Conservation (phyloP, 2,329 filamentous ascomycete genomes). For the Lizonia empirigonia region DNA sequence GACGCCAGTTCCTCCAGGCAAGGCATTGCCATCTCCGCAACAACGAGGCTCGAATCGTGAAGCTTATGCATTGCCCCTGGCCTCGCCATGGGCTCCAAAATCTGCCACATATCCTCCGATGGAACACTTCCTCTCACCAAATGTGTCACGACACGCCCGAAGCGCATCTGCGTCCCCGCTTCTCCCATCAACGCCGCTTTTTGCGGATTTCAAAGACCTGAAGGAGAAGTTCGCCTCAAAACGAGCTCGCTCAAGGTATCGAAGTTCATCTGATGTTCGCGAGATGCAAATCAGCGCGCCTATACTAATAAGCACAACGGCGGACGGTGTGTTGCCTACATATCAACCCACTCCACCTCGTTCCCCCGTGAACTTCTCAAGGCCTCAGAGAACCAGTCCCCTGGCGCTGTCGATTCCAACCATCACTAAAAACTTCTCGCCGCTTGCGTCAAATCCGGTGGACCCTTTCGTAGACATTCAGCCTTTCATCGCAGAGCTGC, state of each 20-base stretch:
- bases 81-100: slow-evolving; percentile 30
- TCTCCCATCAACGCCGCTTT: slow-evolving; percentile 34
- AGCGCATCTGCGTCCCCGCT: slow-evolving; percentile 41
- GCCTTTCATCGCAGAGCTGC: slow-evolving; percentile 21
- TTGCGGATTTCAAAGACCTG: slow-evolving; percentile 39
- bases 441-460: slow-evolving; percentile 43
- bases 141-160: slow-evolving; percentile 33
- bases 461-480: slow-evolving; percentile 23
- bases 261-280: slow-evolving; percentile 30
- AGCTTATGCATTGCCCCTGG: slow-evolving; percentile 25
- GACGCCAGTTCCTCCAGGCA: slow-evolving; percentile 63
- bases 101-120: slow-evolving; percentile 40
- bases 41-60: slow-evolving; percentile 25
- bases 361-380: slow-evolving; percentile 21
- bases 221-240: slow-evolving; percentile 42
- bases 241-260: slow-evolving; percentile 30
- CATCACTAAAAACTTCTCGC: slow-evolving; percentile 34
- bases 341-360: slow-evolving; percentile 23
- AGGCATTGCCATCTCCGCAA: slow-evolving; percentile 27
- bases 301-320: slow-evolving; percentile 40
- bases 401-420: slow-evolving; percentile 19
- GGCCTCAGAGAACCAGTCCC: slow-evolving; percentile 8
- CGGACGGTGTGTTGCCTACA: slow-evolving; percentile 45
- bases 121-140: slow-evolving; percentile 30
- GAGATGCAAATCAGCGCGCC: slow-evolving; percentile 43